Percentiles rank a stretch among this genome's conserved stretches.
Evolutionary conservation across 2,329 filamentous ascomycete genomes (phyloP).

Genomic region (Stagonosporopsis vannaccii): DNA sequence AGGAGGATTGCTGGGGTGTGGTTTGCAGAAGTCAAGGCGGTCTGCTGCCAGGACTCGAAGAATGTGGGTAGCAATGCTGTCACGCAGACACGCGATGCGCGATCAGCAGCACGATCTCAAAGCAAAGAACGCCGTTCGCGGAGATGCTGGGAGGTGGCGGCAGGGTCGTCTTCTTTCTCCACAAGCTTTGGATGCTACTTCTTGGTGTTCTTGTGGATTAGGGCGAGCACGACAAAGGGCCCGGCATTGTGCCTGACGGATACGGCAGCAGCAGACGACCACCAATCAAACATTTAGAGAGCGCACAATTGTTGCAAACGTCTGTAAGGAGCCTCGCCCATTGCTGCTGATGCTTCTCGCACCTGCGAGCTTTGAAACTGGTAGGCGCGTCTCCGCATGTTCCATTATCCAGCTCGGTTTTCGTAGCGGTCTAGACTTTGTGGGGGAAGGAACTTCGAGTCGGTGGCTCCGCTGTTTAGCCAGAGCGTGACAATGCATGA

Average conservation of each 20-base stretch:
- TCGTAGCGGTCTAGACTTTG: slow-evolving; percentile 8
- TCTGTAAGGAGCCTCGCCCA: not conserved
- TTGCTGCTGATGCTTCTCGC: not conserved
- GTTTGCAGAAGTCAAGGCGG: slow-evolving; percentile 1
- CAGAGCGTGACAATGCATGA: not conserved
- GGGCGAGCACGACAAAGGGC: slow-evolving; percentile 6
- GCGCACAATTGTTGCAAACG: not conserved
- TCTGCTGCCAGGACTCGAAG: not conserved
- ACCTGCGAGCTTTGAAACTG: not conserved
- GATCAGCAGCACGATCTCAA: slow-evolving; percentile 1
- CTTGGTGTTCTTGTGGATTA: slow-evolving; percentile 11
- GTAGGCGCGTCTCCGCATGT: slow-evolving; percentile 1
- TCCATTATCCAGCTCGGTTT: slow-evolving; percentile 1
- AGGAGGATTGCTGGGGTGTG: slow-evolving; percentile 8
- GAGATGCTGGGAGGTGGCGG: not conserved
- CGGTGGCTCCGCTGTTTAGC: slow-evolving; percentile 7
- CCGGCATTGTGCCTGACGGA: slow-evolving; percentile 2
- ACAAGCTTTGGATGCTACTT: not conserved
- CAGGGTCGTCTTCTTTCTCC: not conserved
- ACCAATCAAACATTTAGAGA: not conserved
- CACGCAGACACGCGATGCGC: not conserved
- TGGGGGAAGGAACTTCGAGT: not conserved
- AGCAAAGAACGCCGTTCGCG: not conserved
- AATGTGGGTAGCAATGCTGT: slow-evolving; percentile 1
- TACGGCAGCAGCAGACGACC: not conserved